Percentiles rank a stretch among this genome's conserved stretches.
Evolutionary conservation across 2,329 filamentous ascomycete species (phyloP).

Genomic region (Penicillium sp.): DNA sequence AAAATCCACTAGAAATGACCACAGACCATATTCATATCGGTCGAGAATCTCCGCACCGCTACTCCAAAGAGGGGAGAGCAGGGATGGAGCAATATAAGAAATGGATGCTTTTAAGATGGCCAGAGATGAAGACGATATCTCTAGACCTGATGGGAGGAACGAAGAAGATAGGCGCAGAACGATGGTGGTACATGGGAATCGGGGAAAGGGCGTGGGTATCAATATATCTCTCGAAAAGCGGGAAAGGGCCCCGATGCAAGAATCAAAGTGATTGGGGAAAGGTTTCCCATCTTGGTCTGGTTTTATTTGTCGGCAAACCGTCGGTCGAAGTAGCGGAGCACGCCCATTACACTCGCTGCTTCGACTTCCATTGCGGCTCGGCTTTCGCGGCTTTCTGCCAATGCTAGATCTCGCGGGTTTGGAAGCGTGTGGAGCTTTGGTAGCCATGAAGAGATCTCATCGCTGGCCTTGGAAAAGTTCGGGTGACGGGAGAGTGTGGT

Average conservation of each 20-base stretch:
- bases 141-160: too few relatives aligned
- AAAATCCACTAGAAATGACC: constrained; percentile 6
- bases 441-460: constrained; percentile 70
- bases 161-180: too few relatives aligned
- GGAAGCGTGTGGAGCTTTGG: constrained; percentile 61
- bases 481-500: constrained; percentile 71
- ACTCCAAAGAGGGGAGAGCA: background rate
- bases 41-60: constrained; percentile 4
- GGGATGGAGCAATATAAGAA: constrained; percentile 1
- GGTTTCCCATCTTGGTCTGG: background rate
- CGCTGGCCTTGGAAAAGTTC: constrained; percentile 66
- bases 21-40: constrained; percentile 24
- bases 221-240: constrained; percentile 10
- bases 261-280: constrained; percentile 3
- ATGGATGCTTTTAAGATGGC: constrained; percentile 5
- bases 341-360: constrained; percentile 77
- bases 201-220: constrained; percentile 19
- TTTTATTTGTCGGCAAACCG: constrained; percentile 51
- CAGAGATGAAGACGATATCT: background rate
- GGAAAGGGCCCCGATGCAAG: constrained; percentile 12
- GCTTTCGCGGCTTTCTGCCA: constrained; percentile 21
- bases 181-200: constrained; percentile 21
- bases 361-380: constrained; percentile 67
- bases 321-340: constrained; percentile 74
- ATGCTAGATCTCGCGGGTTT: constrained; percentile 33